Percentiles rank a stretch among this genome's conserved stretches.
These are phyloP conservation scores for Saccharomyces eubayanus DNA, from an alignment of 805 yeast genomes.

Conservation along the genomic window DNA sequence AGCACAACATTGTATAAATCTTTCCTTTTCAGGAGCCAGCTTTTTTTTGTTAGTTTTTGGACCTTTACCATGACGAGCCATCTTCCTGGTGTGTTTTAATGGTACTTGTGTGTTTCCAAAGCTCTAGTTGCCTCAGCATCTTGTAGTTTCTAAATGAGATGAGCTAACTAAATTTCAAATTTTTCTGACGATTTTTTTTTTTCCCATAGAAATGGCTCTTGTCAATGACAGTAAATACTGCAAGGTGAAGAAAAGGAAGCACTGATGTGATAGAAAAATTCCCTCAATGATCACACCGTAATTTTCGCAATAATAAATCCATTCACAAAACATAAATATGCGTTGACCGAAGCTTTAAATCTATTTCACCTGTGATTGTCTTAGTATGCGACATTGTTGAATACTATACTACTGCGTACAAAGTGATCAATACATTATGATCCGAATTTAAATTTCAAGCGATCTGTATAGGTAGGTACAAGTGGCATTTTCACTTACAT, in stretches of 20 bases:
- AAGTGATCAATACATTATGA: not conserved
- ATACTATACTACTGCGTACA: not conserved
- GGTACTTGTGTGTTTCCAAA: not conserved
- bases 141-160: not conserved
- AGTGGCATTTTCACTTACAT: not conserved
- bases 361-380: not conserved
- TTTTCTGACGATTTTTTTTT: not conserved
- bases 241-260: not conserved
- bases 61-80: conserved; percentile 34
- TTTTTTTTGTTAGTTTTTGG: conserved; percentile 47
- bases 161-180: not conserved
- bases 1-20: conserved; percentile 86
- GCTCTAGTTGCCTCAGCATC: not conserved
- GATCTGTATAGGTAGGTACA: not conserved
- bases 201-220: not conserved
- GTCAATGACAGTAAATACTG: not conserved
- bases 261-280: not conserved
- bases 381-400: not conserved
- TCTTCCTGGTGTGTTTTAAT: conserved; percentile 2
- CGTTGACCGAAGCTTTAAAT: not conserved
- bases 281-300: not conserved
- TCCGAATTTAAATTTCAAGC: not conserved
- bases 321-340: not conserved
- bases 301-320: not conserved
- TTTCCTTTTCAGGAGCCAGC: conserved; percentile 82